Evolutionary conservation across 352 stramenopile species (phyloP).

Genomic region (Peronospora tabacina): DNA sequence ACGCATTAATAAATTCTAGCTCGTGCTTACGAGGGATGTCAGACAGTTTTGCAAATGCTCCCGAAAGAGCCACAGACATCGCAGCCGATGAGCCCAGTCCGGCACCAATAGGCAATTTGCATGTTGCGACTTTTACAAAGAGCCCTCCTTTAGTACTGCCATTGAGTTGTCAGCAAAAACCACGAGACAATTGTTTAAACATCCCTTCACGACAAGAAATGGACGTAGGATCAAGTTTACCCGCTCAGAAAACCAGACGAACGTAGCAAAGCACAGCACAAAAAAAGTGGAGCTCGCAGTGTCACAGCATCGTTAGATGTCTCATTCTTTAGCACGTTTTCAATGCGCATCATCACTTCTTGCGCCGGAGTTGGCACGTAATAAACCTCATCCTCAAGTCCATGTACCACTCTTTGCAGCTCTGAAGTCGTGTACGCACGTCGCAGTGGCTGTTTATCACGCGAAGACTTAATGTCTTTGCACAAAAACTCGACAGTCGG

Average conservation of each 20-base stretch:
- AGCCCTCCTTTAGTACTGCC: slow-evolving; percentile 26
- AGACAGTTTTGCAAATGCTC: slow-evolving; percentile 44
- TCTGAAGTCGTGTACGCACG: slow-evolving; percentile 28
- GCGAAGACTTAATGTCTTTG: slow-evolving; percentile 38
- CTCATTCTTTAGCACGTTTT: slow-evolving; percentile 39
- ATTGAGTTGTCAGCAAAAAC: background rate
- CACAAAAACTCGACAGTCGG: slow-evolving; percentile 42
- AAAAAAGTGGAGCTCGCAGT: slow-evolving; percentile 47
- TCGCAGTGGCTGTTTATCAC: slow-evolving; percentile 25
- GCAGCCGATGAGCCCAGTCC: slow-evolving; percentile 89
- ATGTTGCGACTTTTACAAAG: slow-evolving; percentile 40
- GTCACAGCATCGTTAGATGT: slow-evolving; percentile 36
- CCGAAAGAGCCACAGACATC: slow-evolving; percentile 80
- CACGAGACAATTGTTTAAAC: slow-evolving; percentile 1
- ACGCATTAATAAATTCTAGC: slow-evolving; percentile 68
- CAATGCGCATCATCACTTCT: slow-evolving; percentile 40
- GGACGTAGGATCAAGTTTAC: slow-evolving; percentile 7
- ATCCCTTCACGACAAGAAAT: background rate
- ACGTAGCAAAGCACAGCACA: slow-evolving; percentile 51
- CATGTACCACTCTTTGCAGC: slow-evolving; percentile 32
- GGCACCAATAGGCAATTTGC: slow-evolving; percentile 72
- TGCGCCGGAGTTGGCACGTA: slow-evolving; percentile 45
- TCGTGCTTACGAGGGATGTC: slow-evolving; percentile 15
- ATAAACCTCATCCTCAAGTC: slow-evolving; percentile 30
- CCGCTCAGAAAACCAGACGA: slow-evolving; percentile 26